Evolutionary conservation across 176 grass and related monocot species (phyloP).

Genomic region (Hyparrhenia diplandra): DNA sequence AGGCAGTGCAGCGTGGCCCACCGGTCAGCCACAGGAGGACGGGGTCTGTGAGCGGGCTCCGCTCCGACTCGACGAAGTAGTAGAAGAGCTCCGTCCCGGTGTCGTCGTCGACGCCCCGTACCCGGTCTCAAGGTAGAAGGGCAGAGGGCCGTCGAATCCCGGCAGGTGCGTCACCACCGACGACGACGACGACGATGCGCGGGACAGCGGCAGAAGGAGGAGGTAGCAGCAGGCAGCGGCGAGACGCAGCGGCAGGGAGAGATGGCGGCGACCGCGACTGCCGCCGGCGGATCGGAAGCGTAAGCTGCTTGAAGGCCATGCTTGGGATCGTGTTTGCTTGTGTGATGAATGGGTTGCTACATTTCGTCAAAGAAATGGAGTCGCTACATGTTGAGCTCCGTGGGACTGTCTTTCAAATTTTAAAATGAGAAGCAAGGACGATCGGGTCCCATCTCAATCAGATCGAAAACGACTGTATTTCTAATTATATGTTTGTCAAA

Average conservation of each 20-base stretch:
- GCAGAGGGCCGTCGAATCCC: slow-evolving; percentile 5
- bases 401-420: too few species aligned
- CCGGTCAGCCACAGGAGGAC: slow-evolving; percentile 45
- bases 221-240: neutral
- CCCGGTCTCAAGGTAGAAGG: slow-evolving; percentile 25
- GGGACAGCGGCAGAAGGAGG: neutral
- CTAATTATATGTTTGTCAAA: too few species aligned
- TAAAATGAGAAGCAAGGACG: too few species aligned
- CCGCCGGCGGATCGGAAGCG: too few species aligned
- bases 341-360: too few species aligned
- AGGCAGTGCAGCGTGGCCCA: slow-evolving; percentile 42
- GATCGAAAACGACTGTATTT: too few species aligned
- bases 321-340: too few species aligned
- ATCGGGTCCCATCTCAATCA: too few species aligned
- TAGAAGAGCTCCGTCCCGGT: slow-evolving; percentile 58
- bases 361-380: too few species aligned
- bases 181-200: neutral
- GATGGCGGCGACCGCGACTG: neutral
- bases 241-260: slow-evolving; percentile 11
- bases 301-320: too few species aligned
- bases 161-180: neutral
- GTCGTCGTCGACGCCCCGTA: slow-evolving; percentile 44
- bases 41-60: slow-evolving; percentile 33
- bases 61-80: slow-evolving; percentile 65
- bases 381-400: too few species aligned